Conservation (phyloP, 352 stramenopile species). For the Phytophthora quininea region DNA sequence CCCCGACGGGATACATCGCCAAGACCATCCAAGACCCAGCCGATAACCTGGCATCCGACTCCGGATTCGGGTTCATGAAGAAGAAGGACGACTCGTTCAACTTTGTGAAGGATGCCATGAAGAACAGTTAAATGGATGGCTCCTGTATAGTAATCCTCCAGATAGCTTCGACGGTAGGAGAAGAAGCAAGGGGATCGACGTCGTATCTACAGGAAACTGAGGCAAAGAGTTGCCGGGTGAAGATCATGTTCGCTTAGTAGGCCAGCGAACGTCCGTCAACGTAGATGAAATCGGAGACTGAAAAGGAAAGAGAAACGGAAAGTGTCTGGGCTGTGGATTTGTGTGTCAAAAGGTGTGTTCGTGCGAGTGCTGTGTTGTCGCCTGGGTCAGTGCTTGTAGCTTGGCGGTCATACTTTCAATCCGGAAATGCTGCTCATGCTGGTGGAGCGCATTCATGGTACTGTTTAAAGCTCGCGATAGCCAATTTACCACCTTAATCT, state of each 20-base stretch:
- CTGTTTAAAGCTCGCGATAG: slow-evolving; percentile 23
- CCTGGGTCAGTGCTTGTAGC: background rate
- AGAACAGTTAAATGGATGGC: slow-evolving; percentile 69
- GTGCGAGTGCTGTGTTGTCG: background rate
- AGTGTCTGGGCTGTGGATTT: slow-evolving; percentile 26
- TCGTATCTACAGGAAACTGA: slow-evolving; percentile 30
- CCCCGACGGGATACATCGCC: slow-evolving; percentile 82
- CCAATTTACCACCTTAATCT: slow-evolving; percentile 17
- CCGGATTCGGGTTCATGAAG: slow-evolving; percentile 88
- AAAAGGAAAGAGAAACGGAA: slow-evolving; percentile 32
- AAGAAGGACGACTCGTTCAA: slow-evolving; percentile 90
- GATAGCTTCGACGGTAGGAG: slow-evolving; percentile 36
- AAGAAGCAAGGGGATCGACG: slow-evolving; percentile 34
- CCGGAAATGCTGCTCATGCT: slow-evolving; percentile 25
- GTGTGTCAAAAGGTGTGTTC: slow-evolving; percentile 1
- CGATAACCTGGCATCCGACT: slow-evolving; percentile 69
- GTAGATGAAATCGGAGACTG: slow-evolving; percentile 32
- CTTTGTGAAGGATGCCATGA: slow-evolving; percentile 90
- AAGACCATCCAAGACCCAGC: slow-evolving; percentile 88
- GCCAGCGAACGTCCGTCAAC: slow-evolving; percentile 16
- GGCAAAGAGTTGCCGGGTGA: slow-evolving; percentile 20
- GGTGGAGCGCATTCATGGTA: slow-evolving; percentile 20
- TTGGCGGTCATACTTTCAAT: background rate
- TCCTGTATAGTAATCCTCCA: slow-evolving; percentile 56
- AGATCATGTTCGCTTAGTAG: slow-evolving; percentile 17